Evolutionary conservation across 2,329 filamentous ascomycete genomes (phyloP), one percentile per base, ranked within the genome.

Genomic region (Trichoderma simmonsii): DNA sequence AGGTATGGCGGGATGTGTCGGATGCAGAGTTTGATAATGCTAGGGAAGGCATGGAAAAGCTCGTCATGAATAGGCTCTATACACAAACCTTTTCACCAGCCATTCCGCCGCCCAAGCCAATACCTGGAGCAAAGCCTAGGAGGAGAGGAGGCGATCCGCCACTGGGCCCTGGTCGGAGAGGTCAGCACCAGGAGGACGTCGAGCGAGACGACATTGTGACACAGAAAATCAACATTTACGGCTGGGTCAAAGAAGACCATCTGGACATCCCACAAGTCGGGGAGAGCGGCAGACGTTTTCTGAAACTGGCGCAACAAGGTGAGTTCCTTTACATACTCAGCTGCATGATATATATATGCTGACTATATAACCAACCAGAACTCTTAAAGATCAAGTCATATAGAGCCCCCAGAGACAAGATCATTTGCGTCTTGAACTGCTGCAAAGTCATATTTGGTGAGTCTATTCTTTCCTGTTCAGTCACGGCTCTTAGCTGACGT

Each of bases 1-100:
- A 99, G 74, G 94, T 99, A 3, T 99, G 96, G 96, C 90, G 93
- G 71, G 93, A 96, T 39, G 93, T 98, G 0, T 97, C 95, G 0
- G 96, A 99, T 80, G 93, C 93, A 48, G 96, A 99, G 78, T 99
- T 99, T 77, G 96, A 99, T 81, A 99, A 99, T 81, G 96, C 96
- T 15, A 91, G 95, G 76, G 96, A 99, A 83, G 96, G 96, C 39
- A 99, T 99, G 96, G 96, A 99, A 84, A 99, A 99, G 81, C 87
- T 99, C 4, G 97, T 99, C 75, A 99, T 99, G 97, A 99, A 99
- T 80, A 87, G 97, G 71, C 84, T 99, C 5, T 99, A 99, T 81
- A 90, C 91, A 1, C 96, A 99, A 81, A 98, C 96, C 0, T 99
- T 99, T 80, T 98, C 95, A 0, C 96, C 96, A 0, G 93, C 93